These are phyloP conservation scores for Arabidopsis lyrata DNA, from an alignment of 441 rosid genomes.

Conservation along the genomic window DNA sequence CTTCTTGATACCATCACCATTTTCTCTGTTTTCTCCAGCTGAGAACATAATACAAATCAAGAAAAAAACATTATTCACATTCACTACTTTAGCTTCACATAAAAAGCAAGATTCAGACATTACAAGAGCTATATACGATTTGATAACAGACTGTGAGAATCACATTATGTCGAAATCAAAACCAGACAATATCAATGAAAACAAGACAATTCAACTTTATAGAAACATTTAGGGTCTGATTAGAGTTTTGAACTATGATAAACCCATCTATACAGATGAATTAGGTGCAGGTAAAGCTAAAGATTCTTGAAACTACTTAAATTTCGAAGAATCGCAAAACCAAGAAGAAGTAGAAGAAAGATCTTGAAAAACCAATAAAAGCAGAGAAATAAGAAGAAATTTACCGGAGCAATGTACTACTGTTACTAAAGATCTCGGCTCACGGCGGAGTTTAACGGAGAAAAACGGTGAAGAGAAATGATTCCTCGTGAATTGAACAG, in stretches of 20 bases:
- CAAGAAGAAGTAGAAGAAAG: neutral
- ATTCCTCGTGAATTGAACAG: conserved; percentile 47
- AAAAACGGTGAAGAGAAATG: conserved; percentile 26
- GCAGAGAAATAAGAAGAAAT: neutral
- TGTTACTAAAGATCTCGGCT: conserved; percentile 40
- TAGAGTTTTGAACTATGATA: neutral
- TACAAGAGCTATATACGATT: conserved; percentile 19
- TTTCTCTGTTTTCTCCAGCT: conserved; percentile 45
- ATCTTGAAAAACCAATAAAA: neutral
- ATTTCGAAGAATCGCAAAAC: neutral
- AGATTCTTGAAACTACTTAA: neutral
- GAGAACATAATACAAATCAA: conserved; percentile 8
- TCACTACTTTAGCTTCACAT: neutral
- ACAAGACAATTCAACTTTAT: neutral
- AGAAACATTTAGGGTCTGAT: neutral
- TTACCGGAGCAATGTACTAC: conserved; percentile 54
- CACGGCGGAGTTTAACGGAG: conserved; percentile 34
- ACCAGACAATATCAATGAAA: too few relatives aligned
- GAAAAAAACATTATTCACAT: neutral
- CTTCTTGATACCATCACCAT: conserved; percentile 41
- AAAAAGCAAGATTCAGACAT: neutral
- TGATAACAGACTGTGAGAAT: neutral
- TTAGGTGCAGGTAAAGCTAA: too few relatives aligned
- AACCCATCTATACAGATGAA: neutral
- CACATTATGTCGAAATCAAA: neutral